phyloP scores from a whole-genome alignment of 805 yeast species.

The Myxozyma sirexii region DNA sequence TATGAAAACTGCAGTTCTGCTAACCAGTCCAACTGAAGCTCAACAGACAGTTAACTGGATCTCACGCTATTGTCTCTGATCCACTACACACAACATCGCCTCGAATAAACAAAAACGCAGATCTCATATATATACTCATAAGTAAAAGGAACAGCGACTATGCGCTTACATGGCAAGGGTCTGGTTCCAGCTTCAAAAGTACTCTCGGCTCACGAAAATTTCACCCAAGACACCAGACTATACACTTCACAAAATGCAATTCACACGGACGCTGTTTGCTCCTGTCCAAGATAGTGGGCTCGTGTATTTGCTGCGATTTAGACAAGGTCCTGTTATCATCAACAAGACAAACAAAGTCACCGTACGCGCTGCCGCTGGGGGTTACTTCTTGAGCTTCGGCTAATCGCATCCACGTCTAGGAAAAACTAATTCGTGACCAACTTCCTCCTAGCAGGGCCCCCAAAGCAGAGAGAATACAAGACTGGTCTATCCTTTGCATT shows the following conservation, averaged over 20 bases:
- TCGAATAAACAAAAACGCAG: too few relatives aligned
- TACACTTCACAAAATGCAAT: neutral
- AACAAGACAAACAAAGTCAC: conserved; percentile 17
- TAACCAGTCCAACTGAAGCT: too few relatives aligned
- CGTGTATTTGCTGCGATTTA: conserved; percentile 22
- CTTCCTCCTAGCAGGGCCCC: conserved; percentile 22
- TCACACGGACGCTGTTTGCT: conserved; percentile 3
- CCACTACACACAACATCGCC: too few relatives aligned
- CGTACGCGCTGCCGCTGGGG: too few relatives aligned
- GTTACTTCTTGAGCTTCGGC: neutral
- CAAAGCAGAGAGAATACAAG: conserved; percentile 19
- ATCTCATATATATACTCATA: too few relatives aligned
- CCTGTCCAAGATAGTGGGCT: conserved; percentile 5
- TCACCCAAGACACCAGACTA: neutral
- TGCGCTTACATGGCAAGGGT: too few relatives aligned
- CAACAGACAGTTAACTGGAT: too few relatives aligned
- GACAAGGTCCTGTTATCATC: conserved; percentile 25
- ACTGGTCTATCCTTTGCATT: conserved; percentile 31
- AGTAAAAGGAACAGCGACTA: too few relatives aligned
- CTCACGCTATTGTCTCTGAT: too few relatives aligned
- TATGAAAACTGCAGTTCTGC: too few relatives aligned
- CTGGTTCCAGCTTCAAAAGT: too few relatives aligned
- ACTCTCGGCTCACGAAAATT: neutral
- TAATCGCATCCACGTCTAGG: neutral
- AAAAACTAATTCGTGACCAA: conserved; percentile 17